Percentiles rank a stretch among this genome's conserved stretches.
phyloP scores from a whole-genome alignment of 805 yeast genomes.

The Ogataea wickerhamii region DNA sequence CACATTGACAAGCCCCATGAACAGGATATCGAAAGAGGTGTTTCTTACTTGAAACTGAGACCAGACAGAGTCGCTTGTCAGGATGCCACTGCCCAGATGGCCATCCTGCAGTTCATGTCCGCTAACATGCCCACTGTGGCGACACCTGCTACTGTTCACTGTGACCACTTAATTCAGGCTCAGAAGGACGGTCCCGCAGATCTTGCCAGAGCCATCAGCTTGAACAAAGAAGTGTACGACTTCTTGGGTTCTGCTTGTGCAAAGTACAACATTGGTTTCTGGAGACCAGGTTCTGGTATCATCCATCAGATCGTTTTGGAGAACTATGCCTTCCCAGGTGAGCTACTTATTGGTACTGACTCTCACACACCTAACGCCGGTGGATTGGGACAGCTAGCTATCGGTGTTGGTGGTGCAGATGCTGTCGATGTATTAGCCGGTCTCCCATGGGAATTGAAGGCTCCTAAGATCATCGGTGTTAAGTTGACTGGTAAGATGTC shows the following conservation, averaged over 20 bases:
- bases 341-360: constrained; percentile 96
- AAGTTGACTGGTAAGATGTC: constrained; percentile 82
- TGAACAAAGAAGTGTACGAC: constrained; percentile 93
- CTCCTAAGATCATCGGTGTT: constrained; percentile 93
- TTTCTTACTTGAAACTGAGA: constrained; percentile 82
- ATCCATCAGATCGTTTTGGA: constrained; percentile 97
- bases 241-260: constrained; percentile 90
- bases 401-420: constrained; percentile 99
- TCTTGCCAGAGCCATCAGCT: constrained; percentile 71
- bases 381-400: constrained; percentile 97
- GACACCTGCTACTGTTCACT: constrained; percentile 94
- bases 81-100: constrained; percentile 99
- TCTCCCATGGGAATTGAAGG: constrained; percentile 98
- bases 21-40: constrained; percentile 70
- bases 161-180: constrained; percentile 98
- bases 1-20: constrained; percentile 89
- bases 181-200: constrained; percentile 88
- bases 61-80: constrained; percentile 99
- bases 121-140: constrained; percentile 85
- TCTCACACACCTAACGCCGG: constrained; percentile 99
- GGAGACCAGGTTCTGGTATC: constrained; percentile 99
- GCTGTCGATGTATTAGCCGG: constrained; percentile 98
- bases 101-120: constrained; percentile 96
- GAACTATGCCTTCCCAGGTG: constrained; percentile 95
- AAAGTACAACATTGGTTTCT: constrained; percentile 94